Evolutionary conservation across 2,329 filamentous ascomycete species (phyloP), one percentile per base, ranked within the genome.

Genomic region (Ceratocystis alfenasii): DNA sequence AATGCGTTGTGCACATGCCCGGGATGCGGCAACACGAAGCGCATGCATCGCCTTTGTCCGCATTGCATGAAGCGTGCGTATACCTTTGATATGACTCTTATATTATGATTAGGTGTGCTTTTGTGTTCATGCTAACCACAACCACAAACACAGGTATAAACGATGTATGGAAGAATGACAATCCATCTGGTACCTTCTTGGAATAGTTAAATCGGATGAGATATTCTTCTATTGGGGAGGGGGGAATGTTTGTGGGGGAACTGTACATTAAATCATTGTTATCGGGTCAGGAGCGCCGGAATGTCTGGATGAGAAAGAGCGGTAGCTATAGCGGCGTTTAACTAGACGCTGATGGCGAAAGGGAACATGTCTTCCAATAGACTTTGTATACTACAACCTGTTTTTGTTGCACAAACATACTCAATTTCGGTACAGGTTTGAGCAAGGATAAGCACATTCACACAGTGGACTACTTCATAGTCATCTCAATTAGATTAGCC

Each of bases 1-100:
- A 94, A 88, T 69, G 83, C 84, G 65, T 78, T 99, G 71, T 95
- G 91, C 78, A 89, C 85, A 73, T 99, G 94, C 74, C 89, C 93
- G 0, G 89, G 86, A 15, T 99, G 94, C 72, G 95, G 94, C 62
- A 83, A 88, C 73, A 78, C 85, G 30, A 99, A 99, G 80, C 86
- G 90, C 74, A 87, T 90, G 72, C 94, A 99, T 78, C 79, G 91
- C 45, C 75, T 99, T 70, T 99, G 94, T 76, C 86, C 90, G 22
- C 86, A 89, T 72, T 99, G 94, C 76, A 86, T 95, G 68, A 80
- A 84, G 75, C 88, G 92, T 95, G 82, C 72, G 86, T 77, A 65
- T 61, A 25, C 44, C 5, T 44, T 44, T 45, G 30, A 30, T 63
- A 30, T 20, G 25, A 17, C 45, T 12, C 10, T 10, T 25, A 17